Evolutionary conservation across 805 yeast species (phyloP), one percentile per base, ranked within the genome.

Genomic region (Yamadazyma insecticola): DNA sequence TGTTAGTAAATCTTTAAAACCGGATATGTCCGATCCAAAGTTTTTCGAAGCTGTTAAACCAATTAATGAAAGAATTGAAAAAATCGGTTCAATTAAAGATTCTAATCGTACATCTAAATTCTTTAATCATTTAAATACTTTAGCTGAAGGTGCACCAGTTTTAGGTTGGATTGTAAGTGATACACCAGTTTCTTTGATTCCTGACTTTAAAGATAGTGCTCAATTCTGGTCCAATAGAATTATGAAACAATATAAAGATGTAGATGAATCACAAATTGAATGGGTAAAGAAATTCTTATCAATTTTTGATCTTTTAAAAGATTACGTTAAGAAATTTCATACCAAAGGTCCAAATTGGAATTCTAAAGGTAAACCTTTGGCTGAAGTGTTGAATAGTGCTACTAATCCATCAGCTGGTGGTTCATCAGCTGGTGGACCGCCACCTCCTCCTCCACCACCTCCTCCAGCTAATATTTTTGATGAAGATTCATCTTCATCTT

Each of bases 151-250:
- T 29, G 76, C 83, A 7, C 88, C 96, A 8, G 86, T 84, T 5
- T 67, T 89, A 32, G 95, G 95, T 15, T 92, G 99, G 99, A 73
- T 90, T 40, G 76, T 85, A 13, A 73, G 75, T 5, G 75, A 70
- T 3, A 77, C 86, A 4, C 96, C 97, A 1, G 75, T 82, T 11
- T 75, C 86, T 0, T 74, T 70, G 42, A 72, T 92, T 35, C 75
- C 82, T 3, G 96, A 89, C 43, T 84, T 79, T 60, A 84, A 81
- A 52, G 98, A 92, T 51, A 77, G 94, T 13, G 84, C 96, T 21
- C 90, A 82, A 55, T 92, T 92, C 61, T 92, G 97, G 88, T 74
- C 95, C 8, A 89, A 92, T 61, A 76, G 95, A 47, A 81, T 90
- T 25, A 60, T 89, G 54, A 89, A 89, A 59, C 96, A 87, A 39